Conservation (phyloP, 2,329 filamentous ascomycete species). For the Beauveria asiatica region DNA sequence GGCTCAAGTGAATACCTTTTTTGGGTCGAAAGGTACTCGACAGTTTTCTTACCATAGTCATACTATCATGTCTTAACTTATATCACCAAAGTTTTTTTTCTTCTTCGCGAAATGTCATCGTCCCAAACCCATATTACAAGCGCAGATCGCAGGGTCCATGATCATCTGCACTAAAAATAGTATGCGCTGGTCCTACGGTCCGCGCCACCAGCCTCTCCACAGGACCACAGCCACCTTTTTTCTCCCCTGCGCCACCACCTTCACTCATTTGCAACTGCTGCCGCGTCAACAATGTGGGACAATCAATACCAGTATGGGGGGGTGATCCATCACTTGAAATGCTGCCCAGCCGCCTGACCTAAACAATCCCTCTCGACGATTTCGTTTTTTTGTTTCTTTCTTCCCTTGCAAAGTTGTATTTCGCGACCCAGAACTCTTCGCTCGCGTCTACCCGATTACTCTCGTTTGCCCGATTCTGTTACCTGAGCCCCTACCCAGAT, state of each 20-base stretch:
- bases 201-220: conserved; percentile 5
- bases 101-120: not conserved
- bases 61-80: no score
- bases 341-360: conserved; percentile 8
- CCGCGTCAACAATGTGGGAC: conserved; percentile 9
- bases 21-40: no score
- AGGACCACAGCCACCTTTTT: conserved; percentile 1
- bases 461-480: not conserved
- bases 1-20: not conserved
- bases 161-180: conserved; percentile 2
- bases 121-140: conserved; percentile 2
- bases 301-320: not conserved
- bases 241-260: not conserved
- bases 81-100: no score
- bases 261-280: not conserved
- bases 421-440: not conserved
- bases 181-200: not conserved
- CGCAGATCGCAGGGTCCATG: conserved; percentile 4
- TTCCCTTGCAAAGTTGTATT: not conserved
- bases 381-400: not conserved
- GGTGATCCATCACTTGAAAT: not conserved
- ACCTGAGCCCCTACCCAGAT: not conserved
- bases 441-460: not conserved
- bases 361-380: not conserved
- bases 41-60: not conserved